Base-by-base conservation (phyloP, 495 filamentous ascomycete species). In the Penicillium bialowiezense region DNA sequence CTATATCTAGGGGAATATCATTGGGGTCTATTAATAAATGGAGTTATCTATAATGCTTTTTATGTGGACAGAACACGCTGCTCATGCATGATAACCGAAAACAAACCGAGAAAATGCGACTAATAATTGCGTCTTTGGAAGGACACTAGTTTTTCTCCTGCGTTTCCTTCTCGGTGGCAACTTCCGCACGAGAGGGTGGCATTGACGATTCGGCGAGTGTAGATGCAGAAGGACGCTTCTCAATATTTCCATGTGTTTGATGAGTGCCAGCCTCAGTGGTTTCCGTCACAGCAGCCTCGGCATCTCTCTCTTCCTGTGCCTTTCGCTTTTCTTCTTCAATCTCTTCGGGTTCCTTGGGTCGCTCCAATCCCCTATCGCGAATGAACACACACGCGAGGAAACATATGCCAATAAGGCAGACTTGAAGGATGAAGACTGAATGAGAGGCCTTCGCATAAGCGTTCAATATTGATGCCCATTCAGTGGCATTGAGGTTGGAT, bases 321-420 rank as follows among this genome's bases (percentile, higher is more conserved):
- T 54, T 58, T 10, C 59, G 21, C 54, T 59, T 59, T 24, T 65
- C 61, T 17, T 59, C 63, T 37, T 65, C 69, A 7, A 65, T 61
- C 45, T 74, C 68, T 21, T 61, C 62, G 0, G 64, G 55, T 36
- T 79, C 76, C 50, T 81, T 79, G 0, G 65, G 67, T 48, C 78
- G 62, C 56, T 73, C 66, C 47, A 84, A 50, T 4, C 80, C 80
- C 38, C 64, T 70, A 50, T 84, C 81, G 42, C 74, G 73, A 15
- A 84, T 69, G 18, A 81, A 70, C 0, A 75, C 3, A 53, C 76
- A 81, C 7, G 72, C 64, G 15, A 80, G 38, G 37, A 85, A 69
- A 59, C 75, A 78, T 1, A 74, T 51, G 0, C 73, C 81, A 15
- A 83, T 77, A 4, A 85, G 34, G 15, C 80, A 80, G 13, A 80